Base-by-base conservation (phyloP, 2,329 filamentous ascomycete species). In the Fusarium sp. region DNA sequence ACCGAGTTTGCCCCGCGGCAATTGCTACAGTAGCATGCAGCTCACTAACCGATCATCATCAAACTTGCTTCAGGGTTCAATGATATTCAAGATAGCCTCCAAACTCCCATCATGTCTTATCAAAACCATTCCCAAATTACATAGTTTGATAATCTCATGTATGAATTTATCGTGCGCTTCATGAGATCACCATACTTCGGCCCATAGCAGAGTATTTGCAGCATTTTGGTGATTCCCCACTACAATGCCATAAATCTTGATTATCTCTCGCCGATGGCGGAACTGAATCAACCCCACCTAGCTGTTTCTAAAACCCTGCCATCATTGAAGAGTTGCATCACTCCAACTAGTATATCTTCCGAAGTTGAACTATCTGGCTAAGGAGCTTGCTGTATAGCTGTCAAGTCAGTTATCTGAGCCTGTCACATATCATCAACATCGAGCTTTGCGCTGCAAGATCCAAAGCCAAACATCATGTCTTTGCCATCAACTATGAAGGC, bases 401-500 rank as follows among this genome's bases (percentile, higher is more conserved):
- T 33, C 16, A 33, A 49, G 23, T 39, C 46, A 26, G 33, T 38
- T 38, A 16, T 35, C 15, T n/a, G 33, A 41, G 23, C 23, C 21
- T 15, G 20, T 26, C 33, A 18, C 20, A 38, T 16, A 41, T n/a
- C 21, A 57, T 41, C 15, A n/a, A n/a, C n/a, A 16, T 37, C 13
- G 13, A 28, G 23, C 15, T 43, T 23, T 21, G 46, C 28, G 20
- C 21, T 37, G 11, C 18, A 37, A 38, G 33, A 29, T 10, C 23
- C 23, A 15, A 35, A 33, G 43, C 21, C 16, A 15, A 42, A 15
- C 31, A 62, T n/a, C 38, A 78, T 83, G 78, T 74, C 78, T 52
- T 60, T 77, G 9, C 76, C 78, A 28, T 74, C 75, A 35, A 92
- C 87, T 1, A 97, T 98, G 94, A 92, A 92, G 79, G 93, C 93